These are phyloP conservation scores for Aspergillus sp. DNA, from an alignment of 2,329 filamentous ascomycete genomes.

Conservation along the genomic window DNA sequence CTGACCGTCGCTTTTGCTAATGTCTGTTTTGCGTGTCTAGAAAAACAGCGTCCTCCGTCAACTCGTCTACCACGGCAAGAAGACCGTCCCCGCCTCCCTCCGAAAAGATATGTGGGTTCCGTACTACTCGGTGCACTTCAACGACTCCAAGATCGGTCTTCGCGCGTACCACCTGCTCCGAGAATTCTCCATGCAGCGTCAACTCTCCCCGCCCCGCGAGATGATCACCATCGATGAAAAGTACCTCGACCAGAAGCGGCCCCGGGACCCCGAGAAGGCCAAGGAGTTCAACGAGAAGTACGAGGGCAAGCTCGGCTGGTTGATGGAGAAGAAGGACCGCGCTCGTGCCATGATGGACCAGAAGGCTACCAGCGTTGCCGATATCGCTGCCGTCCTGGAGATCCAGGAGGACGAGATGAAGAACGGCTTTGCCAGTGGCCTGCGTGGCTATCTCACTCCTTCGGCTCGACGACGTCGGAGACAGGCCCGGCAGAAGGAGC, in stretches of 20 bases:
- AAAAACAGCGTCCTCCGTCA: conserved; percentile 56
- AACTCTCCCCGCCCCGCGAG: conserved; percentile 50
- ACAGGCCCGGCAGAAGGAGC: conserved; percentile 27
- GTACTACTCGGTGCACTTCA: conserved; percentile 59
- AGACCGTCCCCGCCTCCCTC: conserved; percentile 57
- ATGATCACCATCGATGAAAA: conserved; percentile 48
- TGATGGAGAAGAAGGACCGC: conserved; percentile 50
- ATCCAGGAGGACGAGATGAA: conserved; percentile 46
- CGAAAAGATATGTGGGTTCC: conserved; percentile 65
- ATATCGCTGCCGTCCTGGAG: conserved; percentile 57
- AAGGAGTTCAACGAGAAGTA: conserved; percentile 43
- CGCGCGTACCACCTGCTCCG: conserved; percentile 58
- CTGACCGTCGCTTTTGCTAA: background rate
- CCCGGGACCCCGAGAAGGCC: conserved; percentile 38
- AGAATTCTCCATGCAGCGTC: conserved; percentile 60
- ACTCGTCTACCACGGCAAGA: conserved; percentile 63
- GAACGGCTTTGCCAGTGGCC: conserved; percentile 30
- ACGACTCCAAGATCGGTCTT: conserved; percentile 50
- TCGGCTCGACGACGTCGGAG: conserved; percentile 31
- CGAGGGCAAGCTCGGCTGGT: conserved; percentile 41
- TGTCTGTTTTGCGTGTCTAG: conserved; percentile 26
- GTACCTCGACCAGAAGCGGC: conserved; percentile 39
- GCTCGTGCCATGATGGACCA: conserved; percentile 62
- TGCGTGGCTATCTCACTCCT: conserved; percentile 32
- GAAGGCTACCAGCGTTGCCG: conserved; percentile 62